Percentiles rank a stretch among this genome's conserved stretches.
Conservation (phyloP, 139 green algal species). For the Microglena sp. region DNA sequence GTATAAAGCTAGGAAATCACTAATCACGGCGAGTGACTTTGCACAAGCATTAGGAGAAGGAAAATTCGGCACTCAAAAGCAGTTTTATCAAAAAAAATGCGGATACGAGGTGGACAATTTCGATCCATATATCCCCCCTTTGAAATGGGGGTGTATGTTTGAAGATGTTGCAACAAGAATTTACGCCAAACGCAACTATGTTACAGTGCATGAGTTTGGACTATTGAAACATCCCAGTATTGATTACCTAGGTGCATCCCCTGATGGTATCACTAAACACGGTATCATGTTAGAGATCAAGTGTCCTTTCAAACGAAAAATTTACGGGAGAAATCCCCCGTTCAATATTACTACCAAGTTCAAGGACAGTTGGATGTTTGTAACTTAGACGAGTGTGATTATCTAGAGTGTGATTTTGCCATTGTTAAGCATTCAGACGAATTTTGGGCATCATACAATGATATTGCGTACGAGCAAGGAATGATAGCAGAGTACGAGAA, state of each 20-base stretch:
- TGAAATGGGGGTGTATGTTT: slow-evolving; percentile 15
- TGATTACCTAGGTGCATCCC: slow-evolving; percentile 4
- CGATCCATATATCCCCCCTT: not conserved
- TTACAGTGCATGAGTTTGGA: slow-evolving; percentile 10
- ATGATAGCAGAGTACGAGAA: no score
- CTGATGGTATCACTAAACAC: slow-evolving; percentile 17
- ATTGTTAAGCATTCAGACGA: no score
- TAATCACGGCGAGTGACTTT: slow-evolving; percentile 16
- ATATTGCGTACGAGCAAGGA: no score
- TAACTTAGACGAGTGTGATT: slow-evolving; percentile 9
- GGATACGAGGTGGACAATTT: not conserved
- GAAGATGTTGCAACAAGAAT: slow-evolving; percentile 3
- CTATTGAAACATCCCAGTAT: slow-evolving; percentile 5
- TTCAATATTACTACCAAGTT: slow-evolving; percentile 17
- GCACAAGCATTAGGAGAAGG: slow-evolving; percentile 6
- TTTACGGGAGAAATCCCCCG: slow-evolving; percentile 5
- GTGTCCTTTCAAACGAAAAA: slow-evolving; percentile 12
- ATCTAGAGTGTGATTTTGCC: slow-evolving; percentile 2
- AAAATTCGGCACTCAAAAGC: slow-evolving; percentile 16
- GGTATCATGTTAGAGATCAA: slow-evolving; percentile 31
- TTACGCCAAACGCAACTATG: not conserved
- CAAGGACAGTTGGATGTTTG: slow-evolving; percentile 17
- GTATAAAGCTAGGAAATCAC: not conserved
- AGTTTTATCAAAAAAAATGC: slow-evolving; percentile 6
- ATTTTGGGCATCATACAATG: no score